These are phyloP conservation scores for Mortierella sp. DNA, from an alignment of 371 early-diverging fungal genomes.

Conservation along the genomic window DNA sequence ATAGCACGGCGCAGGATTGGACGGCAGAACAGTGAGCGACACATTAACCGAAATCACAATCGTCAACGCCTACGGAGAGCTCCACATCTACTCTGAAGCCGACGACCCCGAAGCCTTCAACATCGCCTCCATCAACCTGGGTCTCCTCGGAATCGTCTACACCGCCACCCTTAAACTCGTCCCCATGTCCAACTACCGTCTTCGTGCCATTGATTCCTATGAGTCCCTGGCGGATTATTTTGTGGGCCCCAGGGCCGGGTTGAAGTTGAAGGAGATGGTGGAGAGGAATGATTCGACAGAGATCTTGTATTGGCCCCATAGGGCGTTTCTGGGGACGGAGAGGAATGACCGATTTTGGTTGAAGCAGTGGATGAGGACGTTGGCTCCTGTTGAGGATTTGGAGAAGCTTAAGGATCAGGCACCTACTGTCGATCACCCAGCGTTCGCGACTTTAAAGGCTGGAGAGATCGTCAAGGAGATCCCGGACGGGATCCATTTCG, in stretches of 20 bases:
- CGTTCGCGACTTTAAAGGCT: not conserved
- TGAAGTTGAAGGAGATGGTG: not conserved
- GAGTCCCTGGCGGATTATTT: not conserved
- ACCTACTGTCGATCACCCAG: not conserved
- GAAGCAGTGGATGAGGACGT: slow-evolving; percentile 11
- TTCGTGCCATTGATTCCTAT: slow-evolving; percentile 11
- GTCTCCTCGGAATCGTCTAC: slow-evolving; percentile 39
- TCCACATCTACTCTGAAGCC: slow-evolving; percentile 32
- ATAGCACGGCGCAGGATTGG: slow-evolving; percentile 23
- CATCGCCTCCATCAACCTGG: slow-evolving; percentile 37
- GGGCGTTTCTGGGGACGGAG: not conserved
- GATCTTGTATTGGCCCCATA: not conserved
- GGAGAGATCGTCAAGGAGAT: slow-evolving; percentile 3
- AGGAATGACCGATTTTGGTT: not conserved
- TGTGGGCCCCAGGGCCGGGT: not conserved
- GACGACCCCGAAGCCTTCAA: slow-evolving; percentile 33
- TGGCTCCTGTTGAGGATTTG: not conserved
- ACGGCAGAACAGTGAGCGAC: slow-evolving; percentile 25
- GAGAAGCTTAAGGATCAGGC: not conserved
- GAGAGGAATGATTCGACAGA: not conserved
- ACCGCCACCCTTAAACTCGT: slow-evolving; percentile 10
- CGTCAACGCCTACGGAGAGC: slow-evolving; percentile 31
- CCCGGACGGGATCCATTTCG: not conserved
- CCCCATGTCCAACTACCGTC: not conserved
- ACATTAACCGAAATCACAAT: slow-evolving; percentile 31